Base-by-base conservation (phyloP, 352 stramenopile species). In the Pythium myriotylum region DNA sequence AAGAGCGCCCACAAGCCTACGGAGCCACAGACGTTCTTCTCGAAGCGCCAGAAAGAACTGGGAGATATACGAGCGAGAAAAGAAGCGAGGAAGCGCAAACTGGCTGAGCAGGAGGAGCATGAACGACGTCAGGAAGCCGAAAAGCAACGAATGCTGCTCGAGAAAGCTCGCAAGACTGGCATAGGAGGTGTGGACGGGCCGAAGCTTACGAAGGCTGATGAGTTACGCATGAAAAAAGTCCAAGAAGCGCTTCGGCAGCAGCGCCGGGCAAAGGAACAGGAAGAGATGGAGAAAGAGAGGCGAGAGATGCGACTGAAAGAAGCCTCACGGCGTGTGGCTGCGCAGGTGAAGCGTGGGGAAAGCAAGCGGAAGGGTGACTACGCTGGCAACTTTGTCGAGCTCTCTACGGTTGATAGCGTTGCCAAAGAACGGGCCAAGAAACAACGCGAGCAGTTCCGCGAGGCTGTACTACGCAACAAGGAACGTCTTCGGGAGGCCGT, bases 381-480 rank as follows among this genome's bases (percentile, higher is more conserved):
- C 51, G 53, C 72, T 1, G 77, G 72, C 12, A 60, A 67, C 1
- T 77, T 82, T 32, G 75, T 91, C 50, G 72, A 82, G 32, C 70
- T 86, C 35, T 59, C 48, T 4, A 51, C 66, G 7, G 55, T 84
- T 5, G 72, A 87, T 10, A 57, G 62, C 17, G 35, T 81, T 13
- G 62, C 75, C 1, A 86, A 88, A 46, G 73, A 88, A 17, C 76
- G 74, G 9, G 84, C 81, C 24, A 79, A 79, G 12, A 78, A 86
- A 37, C 77, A 84, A 54, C 70, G 76, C 9, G 61, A 76, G 49
- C 72, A 85, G 56, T 89, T 91, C 43, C 71, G 74, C 40, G 79
- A 84, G 39, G 81, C 81, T 0, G 81, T 91, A 32, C 47, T 67
- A 24, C 79, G 82, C 43, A 92, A 92, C 58, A 84, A 81, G 12